These are phyloP conservation scores for Alternaria incomplexa DNA, from an alignment of 2,329 filamentous ascomycete genomes.

Conservation along the genomic window DNA sequence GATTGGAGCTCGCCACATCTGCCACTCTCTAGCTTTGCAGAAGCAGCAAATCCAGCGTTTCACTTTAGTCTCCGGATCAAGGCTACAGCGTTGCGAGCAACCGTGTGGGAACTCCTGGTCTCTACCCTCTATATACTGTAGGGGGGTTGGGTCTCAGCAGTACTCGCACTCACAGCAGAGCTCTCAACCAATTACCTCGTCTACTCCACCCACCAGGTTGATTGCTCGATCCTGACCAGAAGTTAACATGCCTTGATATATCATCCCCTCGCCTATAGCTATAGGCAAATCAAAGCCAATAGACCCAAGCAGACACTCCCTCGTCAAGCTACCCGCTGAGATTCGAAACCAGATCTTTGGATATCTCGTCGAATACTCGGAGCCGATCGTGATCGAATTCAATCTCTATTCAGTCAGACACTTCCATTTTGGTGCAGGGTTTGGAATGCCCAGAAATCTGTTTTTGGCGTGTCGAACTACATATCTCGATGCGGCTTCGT, in stretches of 20 bases:
- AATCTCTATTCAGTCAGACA: background rate
- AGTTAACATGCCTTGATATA: background rate
- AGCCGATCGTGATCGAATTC: background rate
- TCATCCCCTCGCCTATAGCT: background rate
- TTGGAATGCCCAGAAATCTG: background rate
- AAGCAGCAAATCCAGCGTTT: background rate
- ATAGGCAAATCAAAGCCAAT: background rate
- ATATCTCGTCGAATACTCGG: background rate
- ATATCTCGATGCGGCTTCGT: background rate
- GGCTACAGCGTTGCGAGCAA: background rate
- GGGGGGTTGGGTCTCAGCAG: no score
- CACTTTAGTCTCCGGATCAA: background rate
- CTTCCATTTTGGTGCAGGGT: background rate
- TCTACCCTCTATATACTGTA: background rate
- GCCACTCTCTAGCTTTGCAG: background rate
- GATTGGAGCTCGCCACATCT: background rate
- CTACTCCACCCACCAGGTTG: fast-evolving
- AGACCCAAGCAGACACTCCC: background rate
- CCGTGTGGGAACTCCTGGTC: background rate
- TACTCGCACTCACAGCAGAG: background rate
- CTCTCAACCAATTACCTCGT: fast-evolving
- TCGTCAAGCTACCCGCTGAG: background rate
- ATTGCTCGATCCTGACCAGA: background rate
- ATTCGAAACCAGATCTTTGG: background rate
- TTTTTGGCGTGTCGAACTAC: background rate